Evolutionary conservation across 768 basidiomycete genomes (phyloP), one percentile per base, ranked within the genome.

Genomic region (Tulasnella sp.): DNA sequence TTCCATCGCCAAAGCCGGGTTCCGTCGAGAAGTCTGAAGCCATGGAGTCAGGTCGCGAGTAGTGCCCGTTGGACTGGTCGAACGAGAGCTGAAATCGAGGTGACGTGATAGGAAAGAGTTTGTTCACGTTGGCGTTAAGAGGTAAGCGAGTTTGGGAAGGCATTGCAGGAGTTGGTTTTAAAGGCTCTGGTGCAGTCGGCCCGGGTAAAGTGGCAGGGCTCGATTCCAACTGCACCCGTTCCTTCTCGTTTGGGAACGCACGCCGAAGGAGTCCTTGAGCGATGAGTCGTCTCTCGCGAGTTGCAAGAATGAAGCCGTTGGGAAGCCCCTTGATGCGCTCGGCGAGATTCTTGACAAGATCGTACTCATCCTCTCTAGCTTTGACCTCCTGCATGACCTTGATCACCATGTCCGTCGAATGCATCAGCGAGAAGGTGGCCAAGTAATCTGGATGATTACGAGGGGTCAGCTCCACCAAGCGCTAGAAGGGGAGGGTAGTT

Each of bases 321-420:
- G 90, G 87, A 5, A 93, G 82, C 1, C 92, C 92, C 32, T 87
- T 85, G 79, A 96, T 89, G 0, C 88, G 87, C 7, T 84, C 82
- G 18, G 89, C 84, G 26, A 94, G 86, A 26, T 86, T 83, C 82
- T 92, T 92, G 44, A 93, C 86, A 48, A 89, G 84, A n/a, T 91
- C 90, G 82, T 96, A 94, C 79, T 95, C 93, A 74, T 95, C 93
- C 83, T 96, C 95, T 26, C 93, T 89, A 15, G 88, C 84, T 82
- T 96, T 95, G 80, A 96, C 94, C 81, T 95, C 94, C 55, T 91
- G 90, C 84, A 98, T 88, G 2, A 92, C 91, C 37, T 90, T 88
- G 79, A 96, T 90, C 61, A 91, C 88, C 80, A 91, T 84, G 78
- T 93, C 90, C 23, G 90, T 91, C 3, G 91, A 88, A 79, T 91